Evolutionary conservation across 2,329 filamentous ascomycete genomes (phyloP).

Genomic region (Ophiostoma australiae): DNA sequence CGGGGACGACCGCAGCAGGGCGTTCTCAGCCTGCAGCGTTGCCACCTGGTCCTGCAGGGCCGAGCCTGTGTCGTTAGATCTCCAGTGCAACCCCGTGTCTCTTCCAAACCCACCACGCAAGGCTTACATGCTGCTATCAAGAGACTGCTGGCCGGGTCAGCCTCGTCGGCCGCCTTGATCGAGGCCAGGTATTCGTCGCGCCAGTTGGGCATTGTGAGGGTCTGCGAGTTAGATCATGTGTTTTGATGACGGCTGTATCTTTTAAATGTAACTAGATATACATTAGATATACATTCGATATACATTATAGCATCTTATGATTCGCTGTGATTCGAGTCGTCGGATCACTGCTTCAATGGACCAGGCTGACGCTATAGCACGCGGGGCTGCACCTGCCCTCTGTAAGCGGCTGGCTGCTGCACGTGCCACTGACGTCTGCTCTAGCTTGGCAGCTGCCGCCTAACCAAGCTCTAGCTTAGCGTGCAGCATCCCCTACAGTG

Average conservation of each 20-base stretch:
- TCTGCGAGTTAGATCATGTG: background rate
- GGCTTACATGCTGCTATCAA: slow-evolving; percentile 74
- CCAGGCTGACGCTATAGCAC: slow-evolving; percentile 8
- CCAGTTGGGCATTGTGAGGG: slow-evolving; percentile 61
- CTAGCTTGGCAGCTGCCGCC: slow-evolving; percentile 13
- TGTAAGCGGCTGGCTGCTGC: slow-evolving; percentile 9
- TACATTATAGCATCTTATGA: background rate
- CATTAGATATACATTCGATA: background rate
- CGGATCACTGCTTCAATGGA: slow-evolving; percentile 5
- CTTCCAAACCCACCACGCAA: background rate
- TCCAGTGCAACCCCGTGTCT: background rate
- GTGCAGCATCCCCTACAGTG: background rate
- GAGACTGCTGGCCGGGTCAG: slow-evolving; percentile 55
- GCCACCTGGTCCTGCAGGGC: slow-evolving; percentile 63
- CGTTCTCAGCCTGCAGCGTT: slow-evolving; percentile 55
- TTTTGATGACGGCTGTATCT: background rate
- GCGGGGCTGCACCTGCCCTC: background rate
- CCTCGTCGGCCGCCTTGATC: slow-evolving; percentile 66
- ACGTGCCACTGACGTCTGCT: slow-evolving; percentile 20
- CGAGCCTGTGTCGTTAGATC: slow-evolving; percentile 46
- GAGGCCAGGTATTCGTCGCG: slow-evolving; percentile 73
- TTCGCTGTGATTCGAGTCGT: too few species aligned
- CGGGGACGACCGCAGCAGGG: slow-evolving; percentile 22
- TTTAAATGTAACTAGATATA: too few species aligned
- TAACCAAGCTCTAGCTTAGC: background rate